Conservation (phyloP, 2,329 filamentous ascomycete species). For the Eutypa lata region DNA sequence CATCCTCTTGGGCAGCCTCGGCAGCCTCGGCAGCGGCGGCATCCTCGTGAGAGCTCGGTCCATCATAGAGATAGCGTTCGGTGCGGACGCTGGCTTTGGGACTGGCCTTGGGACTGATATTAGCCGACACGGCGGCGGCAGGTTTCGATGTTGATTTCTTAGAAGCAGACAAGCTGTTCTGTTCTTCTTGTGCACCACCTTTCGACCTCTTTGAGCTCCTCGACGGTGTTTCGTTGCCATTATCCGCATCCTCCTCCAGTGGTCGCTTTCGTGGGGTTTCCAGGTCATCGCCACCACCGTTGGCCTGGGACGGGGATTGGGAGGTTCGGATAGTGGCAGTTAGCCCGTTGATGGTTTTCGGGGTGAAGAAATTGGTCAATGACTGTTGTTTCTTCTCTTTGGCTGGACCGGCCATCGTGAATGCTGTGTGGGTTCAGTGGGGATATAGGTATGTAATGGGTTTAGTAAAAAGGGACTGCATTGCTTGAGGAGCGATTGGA, state of each 20-base stretch:
- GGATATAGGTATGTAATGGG: not conserved
- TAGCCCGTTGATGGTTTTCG: constrained; percentile 51
- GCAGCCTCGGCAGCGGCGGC: constrained; percentile 33
- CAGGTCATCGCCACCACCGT: constrained; percentile 19
- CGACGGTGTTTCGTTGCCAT: constrained; percentile 38
- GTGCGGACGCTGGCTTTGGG: constrained; percentile 39
- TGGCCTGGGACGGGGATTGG: constrained; percentile 21
- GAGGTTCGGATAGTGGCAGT: constrained; percentile 34
- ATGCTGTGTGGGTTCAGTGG: not conserved
- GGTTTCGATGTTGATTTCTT: constrained; percentile 31
- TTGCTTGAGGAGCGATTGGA: not conserved
- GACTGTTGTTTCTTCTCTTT: constrained; percentile 71
- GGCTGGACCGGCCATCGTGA: constrained; percentile 35
- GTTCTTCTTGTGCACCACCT: constrained; percentile 36
- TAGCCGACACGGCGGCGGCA: constrained; percentile 2
- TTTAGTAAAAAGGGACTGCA: constrained; percentile 1
- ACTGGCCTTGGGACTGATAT: constrained; percentile 16
- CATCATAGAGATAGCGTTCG: constrained; percentile 50
- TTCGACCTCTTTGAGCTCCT: constrained; percentile 44
- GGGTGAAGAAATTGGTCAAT: constrained; percentile 82
- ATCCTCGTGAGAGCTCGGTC: constrained; percentile 41
- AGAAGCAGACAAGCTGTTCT: constrained; percentile 33
- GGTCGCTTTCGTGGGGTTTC: constrained; percentile 46
- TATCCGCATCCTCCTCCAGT: constrained; percentile 44
- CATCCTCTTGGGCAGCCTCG: constrained; percentile 41